phyloP scores from a whole-genome alignment of 2,329 filamentous ascomycete genomes.

The Botrytis deweyae region DNA sequence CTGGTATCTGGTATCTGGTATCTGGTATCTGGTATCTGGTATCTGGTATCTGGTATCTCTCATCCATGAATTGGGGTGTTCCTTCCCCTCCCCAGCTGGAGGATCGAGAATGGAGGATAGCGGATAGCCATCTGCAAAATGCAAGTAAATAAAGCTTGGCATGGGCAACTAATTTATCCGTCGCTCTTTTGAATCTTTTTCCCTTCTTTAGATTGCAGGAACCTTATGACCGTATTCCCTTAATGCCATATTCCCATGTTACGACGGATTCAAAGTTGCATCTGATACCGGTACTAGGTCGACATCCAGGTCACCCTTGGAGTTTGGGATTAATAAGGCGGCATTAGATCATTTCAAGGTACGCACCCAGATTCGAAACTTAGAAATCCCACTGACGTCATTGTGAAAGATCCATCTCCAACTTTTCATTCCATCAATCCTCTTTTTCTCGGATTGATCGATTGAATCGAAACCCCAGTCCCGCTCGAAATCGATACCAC shows the following conservation, averaged over 20 bases:
- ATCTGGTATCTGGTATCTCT: no score
- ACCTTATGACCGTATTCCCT: no score
- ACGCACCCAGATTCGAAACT: background rate
- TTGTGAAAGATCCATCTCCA: background rate
- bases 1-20: no score
- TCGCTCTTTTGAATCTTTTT: background rate
- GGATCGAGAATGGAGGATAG: background rate
- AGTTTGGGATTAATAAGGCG: background rate
- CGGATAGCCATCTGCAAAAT: background rate
- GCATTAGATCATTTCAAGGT: conserved; percentile 12
- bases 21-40: no score
- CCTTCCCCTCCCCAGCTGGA: background rate
- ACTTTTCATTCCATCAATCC: background rate
- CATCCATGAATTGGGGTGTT: background rate
- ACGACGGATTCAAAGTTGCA: background rate
- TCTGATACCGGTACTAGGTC: background rate
- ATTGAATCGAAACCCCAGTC: background rate
- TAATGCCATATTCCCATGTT: no score
- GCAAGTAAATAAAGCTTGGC: background rate
- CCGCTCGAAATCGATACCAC: background rate
- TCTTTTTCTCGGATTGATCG: background rate
- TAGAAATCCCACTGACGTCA: conserved; percentile 5
- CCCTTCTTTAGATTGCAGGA: background rate
- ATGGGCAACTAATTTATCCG: background rate
- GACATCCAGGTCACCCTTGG: background rate